A percentile compares a stretch with the other conserved stretches of the same genome.
Conservation (phyloP, 805 yeast species). For the Starmerella scarabaei region DNA sequence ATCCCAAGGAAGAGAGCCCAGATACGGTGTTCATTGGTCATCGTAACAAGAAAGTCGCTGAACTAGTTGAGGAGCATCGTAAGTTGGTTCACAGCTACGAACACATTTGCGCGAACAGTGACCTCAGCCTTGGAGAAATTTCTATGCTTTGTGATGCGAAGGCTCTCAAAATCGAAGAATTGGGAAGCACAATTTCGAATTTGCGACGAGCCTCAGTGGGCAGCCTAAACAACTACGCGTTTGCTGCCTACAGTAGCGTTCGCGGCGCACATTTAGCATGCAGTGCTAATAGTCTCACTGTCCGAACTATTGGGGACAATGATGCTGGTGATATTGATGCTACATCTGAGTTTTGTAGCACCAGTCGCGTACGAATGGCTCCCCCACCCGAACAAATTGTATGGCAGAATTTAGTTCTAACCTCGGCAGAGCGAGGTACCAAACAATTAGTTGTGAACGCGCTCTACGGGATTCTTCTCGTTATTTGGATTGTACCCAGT, state of each 20-base stretch:
- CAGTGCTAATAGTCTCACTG: constrained; percentile 10
- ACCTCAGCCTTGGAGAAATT: background rate
- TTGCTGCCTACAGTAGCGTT: constrained; percentile 23
- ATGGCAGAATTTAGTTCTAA: constrained; percentile 27
- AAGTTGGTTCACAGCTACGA: constrained; percentile 1
- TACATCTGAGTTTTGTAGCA: constrained; percentile 15
- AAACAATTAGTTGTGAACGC: constrained; percentile 28
- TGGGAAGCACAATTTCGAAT: constrained; percentile 19
- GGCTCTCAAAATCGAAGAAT: background rate
- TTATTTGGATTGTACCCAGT: constrained; percentile 31
- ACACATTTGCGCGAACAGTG: background rate
- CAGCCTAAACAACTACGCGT: constrained; percentile 24
- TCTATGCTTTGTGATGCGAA: background rate
- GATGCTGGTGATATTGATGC: constrained; percentile 8
- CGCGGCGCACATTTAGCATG: background rate
- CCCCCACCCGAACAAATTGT: constrained; percentile 29
- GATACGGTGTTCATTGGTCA: background rate
- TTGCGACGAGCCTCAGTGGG: background rate
- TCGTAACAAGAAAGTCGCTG: background rate
- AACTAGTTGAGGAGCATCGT: background rate
- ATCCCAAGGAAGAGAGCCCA: constrained; percentile 2
- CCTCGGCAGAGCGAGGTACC: constrained; percentile 21
- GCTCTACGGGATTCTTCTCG: constrained; percentile 22
- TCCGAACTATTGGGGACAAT: background rate
- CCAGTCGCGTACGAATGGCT: constrained; percentile 20